Evolutionary conservation across 345 rosid genomes (phyloP).

Genomic region (Boechera stricta): DNA sequence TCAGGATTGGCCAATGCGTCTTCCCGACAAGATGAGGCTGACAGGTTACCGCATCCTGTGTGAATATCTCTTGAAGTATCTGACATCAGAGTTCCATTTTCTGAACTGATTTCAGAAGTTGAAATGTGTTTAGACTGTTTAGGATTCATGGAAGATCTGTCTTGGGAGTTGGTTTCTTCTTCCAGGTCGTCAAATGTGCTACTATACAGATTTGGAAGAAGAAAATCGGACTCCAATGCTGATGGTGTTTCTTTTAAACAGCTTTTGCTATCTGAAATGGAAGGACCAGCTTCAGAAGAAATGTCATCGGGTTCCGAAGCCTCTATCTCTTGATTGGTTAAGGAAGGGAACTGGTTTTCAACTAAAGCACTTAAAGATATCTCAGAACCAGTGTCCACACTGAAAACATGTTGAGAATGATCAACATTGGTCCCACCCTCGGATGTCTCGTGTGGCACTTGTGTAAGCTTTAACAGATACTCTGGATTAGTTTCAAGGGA

Average conservation of each 20-base stretch:
- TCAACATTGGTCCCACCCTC: background rate
- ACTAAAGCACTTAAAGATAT: conserved; percentile 38
- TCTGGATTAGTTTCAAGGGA: background rate
- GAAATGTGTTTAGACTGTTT: background rate
- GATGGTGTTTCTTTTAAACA: conserved; percentile 1
- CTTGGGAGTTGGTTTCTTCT: conserved; percentile 23
- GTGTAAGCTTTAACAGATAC: conserved; percentile 10
- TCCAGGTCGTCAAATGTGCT: background rate
- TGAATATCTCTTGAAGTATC: conserved; percentile 27
- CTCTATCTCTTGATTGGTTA: conserved; percentile 30
- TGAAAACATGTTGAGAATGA: conserved; percentile 8
- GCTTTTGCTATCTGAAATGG: background rate
- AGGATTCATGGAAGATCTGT: conserved; percentile 13
- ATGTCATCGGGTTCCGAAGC: conserved; percentile 10
- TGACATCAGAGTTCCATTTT: conserved; percentile 6
- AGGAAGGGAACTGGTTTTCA: conserved; percentile 31
- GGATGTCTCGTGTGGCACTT: conserved; percentile 6
- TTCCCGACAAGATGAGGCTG: conserved; percentile 17
- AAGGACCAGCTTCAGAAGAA: conserved; percentile 17
- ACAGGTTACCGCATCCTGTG: conserved; percentile 5
- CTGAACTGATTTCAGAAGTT: conserved; percentile 18
- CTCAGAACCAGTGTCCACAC: conserved; percentile 36
- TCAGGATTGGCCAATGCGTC: conserved; percentile 3
- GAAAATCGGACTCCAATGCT: background rate
- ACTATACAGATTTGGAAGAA: conserved; percentile 4